A percentile compares a stretch with the other conserved stretches of the same genome.
phyloP scores from a whole-genome alignment of 176 grass and related monocot genomes.

The Alloteropsis semialata region DNA sequence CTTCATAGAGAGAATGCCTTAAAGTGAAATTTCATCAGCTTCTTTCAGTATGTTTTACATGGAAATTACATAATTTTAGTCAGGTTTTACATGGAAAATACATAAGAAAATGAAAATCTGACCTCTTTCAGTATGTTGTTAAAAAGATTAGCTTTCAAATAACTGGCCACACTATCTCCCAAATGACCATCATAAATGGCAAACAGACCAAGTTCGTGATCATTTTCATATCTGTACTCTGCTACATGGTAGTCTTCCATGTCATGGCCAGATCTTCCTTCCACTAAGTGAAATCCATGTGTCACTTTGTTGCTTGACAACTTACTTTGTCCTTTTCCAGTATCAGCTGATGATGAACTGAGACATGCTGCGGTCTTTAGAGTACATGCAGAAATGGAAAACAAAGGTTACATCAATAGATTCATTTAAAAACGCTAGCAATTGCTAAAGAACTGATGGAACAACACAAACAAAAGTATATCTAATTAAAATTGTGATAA shows the following conservation, averaged over 20 bases:
- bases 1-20: not conserved
- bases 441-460: not conserved
- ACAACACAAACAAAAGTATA: slow-evolving; percentile 1
- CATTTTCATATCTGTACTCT: slow-evolving; percentile 71
- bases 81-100: slow-evolving; percentile 15
- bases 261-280: slow-evolving; percentile 84
- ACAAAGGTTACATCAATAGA: slow-evolving; percentile 1
- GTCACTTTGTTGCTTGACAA: slow-evolving; percentile 76
- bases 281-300: slow-evolving; percentile 80
- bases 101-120: not conserved
- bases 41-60: slow-evolving; percentile 13
- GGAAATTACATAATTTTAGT: not conserved
- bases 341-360: slow-evolving; percentile 58
- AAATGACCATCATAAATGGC: slow-evolving; percentile 95
- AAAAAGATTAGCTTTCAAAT: slow-evolving; percentile 79
- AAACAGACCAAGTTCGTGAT: slow-evolving; percentile 78
- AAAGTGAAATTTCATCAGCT: not conserved
- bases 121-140: slow-evolving; percentile 85
- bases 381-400: slow-evolving; percentile 23
- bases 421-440: not conserved
- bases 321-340: slow-evolving; percentile 77
- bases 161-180: slow-evolving; percentile 77
- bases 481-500: not conserved
- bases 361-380: slow-evolving; percentile 58
- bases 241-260: slow-evolving; percentile 98